phyloP scores from a whole-genome alignment of 2,329 filamentous ascomycete genomes.

The Xylariomycetidae sp. region DNA sequence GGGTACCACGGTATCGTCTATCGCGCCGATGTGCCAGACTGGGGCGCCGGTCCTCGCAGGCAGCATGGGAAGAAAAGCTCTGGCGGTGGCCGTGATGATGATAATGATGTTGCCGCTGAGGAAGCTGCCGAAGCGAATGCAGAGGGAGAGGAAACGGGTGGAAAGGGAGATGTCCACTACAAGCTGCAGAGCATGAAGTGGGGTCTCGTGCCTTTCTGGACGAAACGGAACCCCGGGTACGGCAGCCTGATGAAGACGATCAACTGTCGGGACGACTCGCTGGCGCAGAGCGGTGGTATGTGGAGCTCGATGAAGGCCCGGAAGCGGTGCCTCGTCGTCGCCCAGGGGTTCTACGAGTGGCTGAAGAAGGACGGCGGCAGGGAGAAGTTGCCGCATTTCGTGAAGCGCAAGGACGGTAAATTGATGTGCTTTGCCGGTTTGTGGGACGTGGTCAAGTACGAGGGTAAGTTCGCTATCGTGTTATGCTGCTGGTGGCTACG shows the following conservation, averaged over 20 bases:
- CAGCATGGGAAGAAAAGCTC: conserved; percentile 16
- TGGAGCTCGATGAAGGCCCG: conserved; percentile 88
- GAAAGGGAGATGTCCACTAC: conserved; percentile 41
- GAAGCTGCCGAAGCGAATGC: neutral
- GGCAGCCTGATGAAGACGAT: conserved; percentile 79
- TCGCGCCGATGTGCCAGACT: conserved; percentile 65
- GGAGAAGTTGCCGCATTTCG: conserved; percentile 80
- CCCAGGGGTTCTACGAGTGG: conserved; percentile 97
- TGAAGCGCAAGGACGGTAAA: conserved; percentile 74
- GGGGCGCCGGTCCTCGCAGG: conserved; percentile 43
- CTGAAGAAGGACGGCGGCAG: conserved; percentile 67
- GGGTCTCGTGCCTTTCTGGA: conserved; percentile 93
- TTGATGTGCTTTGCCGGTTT: conserved; percentile 87
- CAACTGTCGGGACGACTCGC: conserved; percentile 88
- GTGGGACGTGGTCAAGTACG: conserved; percentile 83
- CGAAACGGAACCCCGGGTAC: conserved; percentile 76
- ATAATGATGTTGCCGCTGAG: conserved; percentile 6
- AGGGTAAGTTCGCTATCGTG: conserved; percentile 55
- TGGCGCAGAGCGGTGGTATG: conserved; percentile 72
- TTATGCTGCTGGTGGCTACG: no score
- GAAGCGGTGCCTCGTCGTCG: conserved; percentile 83
- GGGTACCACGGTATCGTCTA: conserved; percentile 84
- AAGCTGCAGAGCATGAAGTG: conserved; percentile 93
- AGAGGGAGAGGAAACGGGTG: neutral
- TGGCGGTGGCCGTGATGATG: conserved; percentile 1